Base-by-base conservation (phyloP, 2,329 filamentous ascomycete species). In the Trichoderma oligosporum region DNA sequence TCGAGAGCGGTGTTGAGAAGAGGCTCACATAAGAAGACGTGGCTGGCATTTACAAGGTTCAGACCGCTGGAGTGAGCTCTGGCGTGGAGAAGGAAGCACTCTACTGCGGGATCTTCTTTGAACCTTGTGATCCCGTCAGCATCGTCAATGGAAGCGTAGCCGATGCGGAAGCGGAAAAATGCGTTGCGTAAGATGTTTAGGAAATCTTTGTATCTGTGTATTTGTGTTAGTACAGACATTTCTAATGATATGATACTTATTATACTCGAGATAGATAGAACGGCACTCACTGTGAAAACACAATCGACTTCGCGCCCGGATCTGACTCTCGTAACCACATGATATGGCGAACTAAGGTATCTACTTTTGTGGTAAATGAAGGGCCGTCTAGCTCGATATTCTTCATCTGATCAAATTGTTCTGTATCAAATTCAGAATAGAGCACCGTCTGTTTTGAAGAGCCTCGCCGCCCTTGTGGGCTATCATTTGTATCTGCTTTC, bases 11-110 rank as follows among this genome's bases (percentile, higher is more conserved):
- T 93, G 68, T 97, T 96, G 64, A 97, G 84, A 3, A 97, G 77
- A 2, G 94, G 94, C 68, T 99, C 94, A 70, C 91, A 96, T 4
- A 99, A 81, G 67, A 97, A 95, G 1, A 97, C 91, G 68, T 97
- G 91, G 46, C 85, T 96, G 4, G 93, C 94, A 65, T 95, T 93
- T 62, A 96, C 88, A 0, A 99, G 81, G 61, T 96, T 97, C 27
- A 99, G 78, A 0, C 94, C 94, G 1, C 89, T 92, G 0, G 90
- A 88, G 68, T 96, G 90, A 0, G 90, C 88, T 62, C 91, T 89
- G 5, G 92, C 92, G 68, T 97, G 91, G 12, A 99, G 80, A 3
- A 97, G 78, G 64, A 99, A 93, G 64, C 88, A 92, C 69, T 97
- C 91, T 5, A 87, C 72, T 2, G 75, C 71, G 1, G 89, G 81